phyloP scores from a whole-genome alignment of 2,329 filamentous ascomycete species.

The Penicillium italicum region DNA sequence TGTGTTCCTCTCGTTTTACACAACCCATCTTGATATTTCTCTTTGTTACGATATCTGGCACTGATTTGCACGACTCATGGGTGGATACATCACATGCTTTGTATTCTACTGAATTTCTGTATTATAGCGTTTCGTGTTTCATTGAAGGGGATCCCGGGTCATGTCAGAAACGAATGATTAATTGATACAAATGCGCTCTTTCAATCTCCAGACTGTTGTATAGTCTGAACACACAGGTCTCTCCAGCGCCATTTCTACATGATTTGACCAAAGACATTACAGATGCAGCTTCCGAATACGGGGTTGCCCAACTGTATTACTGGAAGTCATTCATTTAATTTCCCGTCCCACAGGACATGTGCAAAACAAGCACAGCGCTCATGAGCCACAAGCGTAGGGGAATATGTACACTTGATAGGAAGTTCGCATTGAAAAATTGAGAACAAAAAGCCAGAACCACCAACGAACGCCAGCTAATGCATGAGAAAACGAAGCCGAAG shows the following conservation, averaged over 20 bases:
- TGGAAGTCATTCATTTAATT: constrained; percentile 2
- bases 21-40: constrained; percentile 4
- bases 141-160: background rate
- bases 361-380: constrained; percentile 5
- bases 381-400: constrained; percentile 4
- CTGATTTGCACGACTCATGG: constrained; percentile 11
- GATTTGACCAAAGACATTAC: background rate
- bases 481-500: constrained; percentile 16
- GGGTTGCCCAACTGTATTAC: background rate
- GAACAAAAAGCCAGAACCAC: constrained; percentile 8
- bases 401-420: constrained; percentile 20
- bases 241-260: background rate
- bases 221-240: background rate
- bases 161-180: constrained; percentile 1
- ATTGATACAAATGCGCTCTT: constrained; percentile 2
- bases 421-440: constrained; percentile 10
- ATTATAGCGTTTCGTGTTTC: constrained; percentile 22
- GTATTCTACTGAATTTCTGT: constrained; percentile 10
- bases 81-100: constrained; percentile 9
- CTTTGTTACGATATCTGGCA: constrained; percentile 4
- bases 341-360: background rate
- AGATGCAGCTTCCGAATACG: background rate
- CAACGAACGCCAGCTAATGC: constrained; percentile 28
- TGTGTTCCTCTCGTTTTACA: constrained; percentile 8
- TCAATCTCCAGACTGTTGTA: background rate